Base-by-base conservation (phyloP, 257 asterid genomes). In the Eucommia ulmoides region DNA sequence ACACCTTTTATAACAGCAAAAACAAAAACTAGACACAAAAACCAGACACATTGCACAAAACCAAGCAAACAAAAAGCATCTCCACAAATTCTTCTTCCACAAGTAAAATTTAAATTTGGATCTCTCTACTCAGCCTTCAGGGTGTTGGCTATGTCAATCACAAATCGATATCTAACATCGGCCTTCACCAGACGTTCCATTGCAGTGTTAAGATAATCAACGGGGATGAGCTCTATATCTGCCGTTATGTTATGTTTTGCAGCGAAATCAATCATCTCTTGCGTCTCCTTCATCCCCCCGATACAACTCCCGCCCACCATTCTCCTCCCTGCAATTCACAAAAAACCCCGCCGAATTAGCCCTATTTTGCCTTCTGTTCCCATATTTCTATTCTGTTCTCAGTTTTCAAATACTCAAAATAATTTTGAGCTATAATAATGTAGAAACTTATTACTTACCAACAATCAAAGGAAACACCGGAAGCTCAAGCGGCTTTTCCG, bases 111-210 rank as follows among this genome's bases (percentile, higher is more conserved):
- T n/a, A n/a, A n/a, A n/a, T n/a, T n/a, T n/a, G n/a, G n/a, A n/a
- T n/a, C n/a, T n/a, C n/a, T n/a, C n/a, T n/a, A n/a, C n/a, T n/a
- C n/a, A n/a, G n/a, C 54, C 23, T 63, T 71, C n/a, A 80, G 17
- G 0, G 85, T 54, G 10, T 65, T 68, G 8, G 55, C 80, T 26
- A 77, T 35, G 51, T 80, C 82, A 1, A 77, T 56, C 2, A 79
- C 88, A 29, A 79, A 79, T 2, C 85, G 64, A 48, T 77, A 77
- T 61, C 70, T 77, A 19, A 73, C 79, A 33, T 77, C 82, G 2
- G 68, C 57, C 12, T 71, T 77, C 14, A 47, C 41, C 2, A 78
- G 79, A 8, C 85, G 73, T 0, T 78, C 85, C 68, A 78, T 71
- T 0, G 82, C 82, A 0, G 72, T 71, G 66, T 78, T 74, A 7